Evolutionary conservation across 2,329 filamentous ascomycete species (phyloP).

Genomic region (Claviceps monticola): DNA sequence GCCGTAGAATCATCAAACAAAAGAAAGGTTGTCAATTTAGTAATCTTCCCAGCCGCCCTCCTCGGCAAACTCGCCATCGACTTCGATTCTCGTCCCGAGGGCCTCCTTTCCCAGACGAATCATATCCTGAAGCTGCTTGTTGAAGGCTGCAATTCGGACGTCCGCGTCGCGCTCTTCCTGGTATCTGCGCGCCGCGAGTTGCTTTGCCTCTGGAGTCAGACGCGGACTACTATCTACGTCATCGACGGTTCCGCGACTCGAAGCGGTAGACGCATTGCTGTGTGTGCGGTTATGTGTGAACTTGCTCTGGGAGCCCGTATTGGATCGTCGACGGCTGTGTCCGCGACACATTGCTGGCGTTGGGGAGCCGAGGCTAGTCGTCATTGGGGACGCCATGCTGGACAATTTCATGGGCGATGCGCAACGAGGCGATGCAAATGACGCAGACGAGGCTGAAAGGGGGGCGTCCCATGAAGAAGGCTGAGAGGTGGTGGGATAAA

Average conservation of each 20-base stretch:
- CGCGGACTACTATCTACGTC: conserved; percentile 29
- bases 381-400: conserved; percentile 9
- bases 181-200: conserved; percentile 56
- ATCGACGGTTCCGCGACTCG: conserved; percentile 14
- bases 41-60: conserved; percentile 25
- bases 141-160: conserved; percentile 64
- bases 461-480: conserved; percentile 7
- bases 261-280: conserved; percentile 29
- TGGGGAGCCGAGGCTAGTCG: conserved; percentile 13
- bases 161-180: conserved; percentile 69
- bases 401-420: conserved; percentile 32
- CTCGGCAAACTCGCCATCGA: conserved; percentile 40
- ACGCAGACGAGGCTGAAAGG: conserved; percentile 17
- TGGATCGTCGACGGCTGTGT: conserved; percentile 8
- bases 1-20: neutral
- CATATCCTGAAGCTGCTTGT: conserved; percentile 68
- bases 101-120: conserved; percentile 82
- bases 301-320: conserved; percentile 7
- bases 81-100: conserved; percentile 58
- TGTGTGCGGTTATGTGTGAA: conserved; percentile 27
- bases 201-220: conserved; percentile 53
- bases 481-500: conserved; percentile 18
- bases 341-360: conserved; percentile 9
- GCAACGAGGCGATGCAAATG: conserved; percentile 19
- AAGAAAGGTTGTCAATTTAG: neutral